These are phyloP conservation scores for Sclerospora graminicola DNA, from an alignment of 352 stramenopile species.

Conservation along the genomic window DNA sequence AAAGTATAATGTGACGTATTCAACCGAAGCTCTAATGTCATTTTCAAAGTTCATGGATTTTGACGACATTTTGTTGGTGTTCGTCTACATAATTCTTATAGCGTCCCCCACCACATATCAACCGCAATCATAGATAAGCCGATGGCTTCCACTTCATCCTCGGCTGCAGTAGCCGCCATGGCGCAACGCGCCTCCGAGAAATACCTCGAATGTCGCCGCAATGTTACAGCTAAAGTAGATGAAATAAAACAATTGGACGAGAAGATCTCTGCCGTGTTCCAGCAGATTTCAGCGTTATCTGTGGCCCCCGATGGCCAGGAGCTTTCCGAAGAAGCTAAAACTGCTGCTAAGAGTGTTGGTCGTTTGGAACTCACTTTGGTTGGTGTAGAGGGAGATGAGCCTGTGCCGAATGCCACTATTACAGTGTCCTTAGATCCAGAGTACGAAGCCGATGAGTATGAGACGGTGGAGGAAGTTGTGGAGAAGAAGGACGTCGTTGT, in stretches of 20 bases:
- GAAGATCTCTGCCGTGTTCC: constrained; percentile 63
- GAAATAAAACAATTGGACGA: constrained; percentile 63
- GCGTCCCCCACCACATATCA: constrained; percentile 15
- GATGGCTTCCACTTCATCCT: constrained; percentile 45
- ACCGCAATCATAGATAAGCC: background rate
- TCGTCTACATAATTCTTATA: too few species aligned
- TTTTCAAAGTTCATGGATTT: too few species aligned
- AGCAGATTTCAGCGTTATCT: constrained; percentile 49
- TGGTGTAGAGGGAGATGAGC: constrained; percentile 45
- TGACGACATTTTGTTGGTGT: too few species aligned
- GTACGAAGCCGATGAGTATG: constrained; percentile 54
- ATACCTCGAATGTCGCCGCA: constrained; percentile 73
- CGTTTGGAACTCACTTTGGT: constrained; percentile 52
- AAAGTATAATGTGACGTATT: too few species aligned
- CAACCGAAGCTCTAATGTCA: too few species aligned
- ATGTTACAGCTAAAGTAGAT: constrained; percentile 69
- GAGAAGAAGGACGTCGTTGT: constrained; percentile 49
- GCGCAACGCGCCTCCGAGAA: constrained; percentile 71
- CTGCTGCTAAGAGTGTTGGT: constrained; percentile 56
- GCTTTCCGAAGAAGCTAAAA: constrained; percentile 16
- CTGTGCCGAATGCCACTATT: constrained; percentile 43
- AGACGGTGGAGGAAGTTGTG: constrained; percentile 41
- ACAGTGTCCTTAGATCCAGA: constrained; percentile 65
- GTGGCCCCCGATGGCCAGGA: constrained; percentile 25
- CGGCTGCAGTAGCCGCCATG: constrained; percentile 42